Evolutionary conservation across 1,284 basidiomycete genomes (phyloP).

Genomic region (Naganishia sp.): DNA sequence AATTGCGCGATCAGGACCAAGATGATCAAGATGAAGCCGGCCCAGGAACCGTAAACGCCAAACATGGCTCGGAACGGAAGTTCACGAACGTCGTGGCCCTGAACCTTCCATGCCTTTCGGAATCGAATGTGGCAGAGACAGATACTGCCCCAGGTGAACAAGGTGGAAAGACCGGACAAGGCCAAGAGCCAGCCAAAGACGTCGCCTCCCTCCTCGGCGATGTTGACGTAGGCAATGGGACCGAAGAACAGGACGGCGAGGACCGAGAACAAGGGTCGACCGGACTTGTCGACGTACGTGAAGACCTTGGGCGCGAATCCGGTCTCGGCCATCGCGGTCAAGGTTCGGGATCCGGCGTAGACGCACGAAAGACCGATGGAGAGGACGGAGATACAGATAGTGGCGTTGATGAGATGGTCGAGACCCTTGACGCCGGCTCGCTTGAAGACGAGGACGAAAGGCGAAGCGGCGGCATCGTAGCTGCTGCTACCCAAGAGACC

Average conservation of each 20-base stretch:
- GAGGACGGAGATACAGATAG: constrained; percentile 54
- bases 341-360: constrained; percentile 51
- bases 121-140: constrained; percentile 53
- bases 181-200: constrained; percentile 58
- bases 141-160: constrained; percentile 56
- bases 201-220: constrained; percentile 38
- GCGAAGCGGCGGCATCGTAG: constrained; percentile 55
- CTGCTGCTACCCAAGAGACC: constrained; percentile 46
- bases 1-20: constrained; percentile 50
- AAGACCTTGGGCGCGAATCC: constrained; percentile 56
- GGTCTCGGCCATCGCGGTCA: constrained; percentile 49
- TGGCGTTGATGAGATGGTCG: constrained; percentile 57
- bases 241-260: constrained; percentile 48
- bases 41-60: constrained; percentile 55
- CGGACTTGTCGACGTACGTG: constrained; percentile 58
- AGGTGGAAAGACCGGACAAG: constrained; percentile 57
- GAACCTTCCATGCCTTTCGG: constrained; percentile 56
- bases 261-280: constrained; percentile 56
- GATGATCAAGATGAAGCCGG: constrained; percentile 50
- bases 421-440: constrained; percentile 54
- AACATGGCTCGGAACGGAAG: constrained; percentile 57
- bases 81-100: constrained; percentile 56
- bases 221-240: constrained; percentile 53
- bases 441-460: constrained; percentile 58
- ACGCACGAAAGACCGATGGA: constrained; percentile 52